Percentiles rank a stretch among this genome's conserved stretches.
phyloP scores from a whole-genome alignment of 768 basidiomycete species.

The Trametes coccinea region DNA sequence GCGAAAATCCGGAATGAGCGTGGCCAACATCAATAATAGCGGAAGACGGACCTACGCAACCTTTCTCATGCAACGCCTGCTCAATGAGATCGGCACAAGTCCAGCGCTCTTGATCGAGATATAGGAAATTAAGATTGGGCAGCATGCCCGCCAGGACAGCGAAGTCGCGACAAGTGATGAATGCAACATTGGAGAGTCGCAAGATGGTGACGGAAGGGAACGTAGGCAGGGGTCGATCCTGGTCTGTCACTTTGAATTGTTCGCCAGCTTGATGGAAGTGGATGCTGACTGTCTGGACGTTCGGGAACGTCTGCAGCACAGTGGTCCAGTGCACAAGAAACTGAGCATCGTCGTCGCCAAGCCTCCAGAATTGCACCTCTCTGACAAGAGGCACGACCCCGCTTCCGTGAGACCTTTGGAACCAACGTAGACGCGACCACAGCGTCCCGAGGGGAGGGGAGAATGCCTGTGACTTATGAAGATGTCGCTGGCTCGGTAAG shows the following conservation, averaged over 20 bases:
- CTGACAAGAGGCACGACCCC: background rate
- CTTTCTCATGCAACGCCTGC: background rate
- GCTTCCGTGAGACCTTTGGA: background rate
- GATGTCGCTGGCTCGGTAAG: background rate
- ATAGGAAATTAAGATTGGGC: background rate
- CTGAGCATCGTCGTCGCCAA: background rate
- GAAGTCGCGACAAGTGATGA: background rate
- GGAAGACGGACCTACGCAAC: too few relatives aligned
- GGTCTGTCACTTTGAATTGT: too few relatives aligned
- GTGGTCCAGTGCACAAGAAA: too few relatives aligned
- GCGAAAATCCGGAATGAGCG: too few relatives aligned
- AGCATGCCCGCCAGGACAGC: background rate
- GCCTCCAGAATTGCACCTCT: too few relatives aligned
- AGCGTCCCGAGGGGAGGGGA: background rate
- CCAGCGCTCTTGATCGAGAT: background rate
- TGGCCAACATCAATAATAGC: too few relatives aligned
- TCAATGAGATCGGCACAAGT: background rate
- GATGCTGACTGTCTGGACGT: too few relatives aligned
- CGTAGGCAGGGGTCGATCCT: background rate
- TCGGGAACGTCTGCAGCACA: too few relatives aligned
- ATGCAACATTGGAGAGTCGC: background rate
- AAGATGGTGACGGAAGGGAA: constrained; percentile 2
- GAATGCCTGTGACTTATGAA: background rate
- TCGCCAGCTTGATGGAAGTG: too few relatives aligned
- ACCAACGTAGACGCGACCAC: background rate